These are phyloP conservation scores for Cicer yamashitae DNA, from an alignment of 306 rosid species.

Conservation along the genomic window DNA sequence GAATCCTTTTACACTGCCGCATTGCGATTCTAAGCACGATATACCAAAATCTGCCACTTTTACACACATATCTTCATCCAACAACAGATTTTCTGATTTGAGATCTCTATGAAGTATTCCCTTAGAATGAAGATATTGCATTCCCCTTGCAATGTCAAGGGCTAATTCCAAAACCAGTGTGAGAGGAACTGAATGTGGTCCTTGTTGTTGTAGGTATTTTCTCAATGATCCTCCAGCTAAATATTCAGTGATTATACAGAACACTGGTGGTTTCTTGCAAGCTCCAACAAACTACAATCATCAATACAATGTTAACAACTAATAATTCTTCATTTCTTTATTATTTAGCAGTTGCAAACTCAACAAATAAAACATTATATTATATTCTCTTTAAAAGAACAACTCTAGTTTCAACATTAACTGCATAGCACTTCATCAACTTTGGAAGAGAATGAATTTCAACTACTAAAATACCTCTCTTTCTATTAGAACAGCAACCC, in stretches of 20 bases:
- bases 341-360: conserved; percentile 4
- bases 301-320: conserved; percentile 35
- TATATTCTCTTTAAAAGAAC: neutral
- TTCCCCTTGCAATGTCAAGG: conserved; percentile 78
- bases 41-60: conserved; percentile 98
- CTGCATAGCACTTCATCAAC: neutral
- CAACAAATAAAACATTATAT: neutral
- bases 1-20: conserved; percentile 82
- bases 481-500: neutral
- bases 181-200: conserved; percentile 82
- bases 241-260: conserved; percentile 92
- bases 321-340: neutral
- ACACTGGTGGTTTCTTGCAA: conserved; percentile 96
- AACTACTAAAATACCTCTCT: conserved; percentile 1
- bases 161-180: conserved; percentile 73
- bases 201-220: conserved; percentile 76
- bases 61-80: conserved; percentile 88
- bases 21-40: conserved; percentile 88
- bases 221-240: conserved; percentile 86
- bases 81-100: conserved; percentile 83
- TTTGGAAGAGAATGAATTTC: conserved; percentile 13
- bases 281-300: conserved; percentile 89
- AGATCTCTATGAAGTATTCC: conserved; percentile 98
- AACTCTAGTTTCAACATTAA: neutral
- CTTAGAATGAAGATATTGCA: conserved; percentile 90